Evolutionary conservation across 192 early-diverging fungal species (phyloP).

Genomic region (Neocallimastix lanati): DNA sequence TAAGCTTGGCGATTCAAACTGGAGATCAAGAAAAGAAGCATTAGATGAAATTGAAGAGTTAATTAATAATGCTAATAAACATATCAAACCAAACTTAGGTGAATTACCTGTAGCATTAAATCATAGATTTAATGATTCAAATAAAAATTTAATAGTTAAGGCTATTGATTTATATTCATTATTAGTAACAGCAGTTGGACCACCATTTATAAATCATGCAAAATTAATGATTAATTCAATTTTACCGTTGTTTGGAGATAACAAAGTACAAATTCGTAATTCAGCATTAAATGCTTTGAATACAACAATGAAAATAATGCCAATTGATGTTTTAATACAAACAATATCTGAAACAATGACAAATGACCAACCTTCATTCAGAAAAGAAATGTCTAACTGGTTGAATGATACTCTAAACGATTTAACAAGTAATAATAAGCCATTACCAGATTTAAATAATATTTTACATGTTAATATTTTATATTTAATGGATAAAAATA

Average conservation of each 20-base stretch:
- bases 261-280: constrained; percentile 70
- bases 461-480: constrained; percentile 53
- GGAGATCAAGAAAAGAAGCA: constrained; percentile 85
- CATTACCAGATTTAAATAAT: constrained; percentile 37
- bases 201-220: constrained; percentile 61
- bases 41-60: constrained; percentile 63
- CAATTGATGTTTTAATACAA: constrained; percentile 47
- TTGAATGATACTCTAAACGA: constrained; percentile 37
- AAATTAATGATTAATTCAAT: constrained; percentile 52
- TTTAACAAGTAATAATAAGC: constrained; percentile 6
- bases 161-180: constrained; percentile 63
- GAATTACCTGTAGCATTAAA: constrained; percentile 71
- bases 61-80: constrained; percentile 56
- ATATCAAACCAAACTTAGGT: constrained; percentile 59
- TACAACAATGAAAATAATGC: constrained; percentile 7
- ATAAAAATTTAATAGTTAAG: constrained; percentile 68
- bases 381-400: constrained; percentile 79
- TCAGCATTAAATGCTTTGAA: constrained; percentile 58
- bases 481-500: constrained; percentile 74
- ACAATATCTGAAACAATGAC: constrained; percentile 44
- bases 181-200: constrained; percentile 66
- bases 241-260: constrained; percentile 59
- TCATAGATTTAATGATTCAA: constrained; percentile 65
- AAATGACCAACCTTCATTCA: constrained; percentile 64
- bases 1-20: constrained; percentile 60